Base-by-base conservation (phyloP, 129 eudicot genomes). In the Silybum marianum region DNA sequence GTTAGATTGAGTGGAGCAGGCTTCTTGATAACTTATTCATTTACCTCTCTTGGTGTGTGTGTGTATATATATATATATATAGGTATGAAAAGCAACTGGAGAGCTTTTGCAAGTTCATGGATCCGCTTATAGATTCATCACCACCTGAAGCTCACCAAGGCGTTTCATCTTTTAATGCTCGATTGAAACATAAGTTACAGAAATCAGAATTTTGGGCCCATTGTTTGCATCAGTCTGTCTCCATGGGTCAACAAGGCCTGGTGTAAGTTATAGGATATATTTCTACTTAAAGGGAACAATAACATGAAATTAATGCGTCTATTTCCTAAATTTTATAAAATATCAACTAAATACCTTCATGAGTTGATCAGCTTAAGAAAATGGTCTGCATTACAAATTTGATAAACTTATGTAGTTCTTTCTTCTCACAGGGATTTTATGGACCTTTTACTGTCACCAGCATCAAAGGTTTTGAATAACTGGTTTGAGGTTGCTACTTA, bases 61-160 rank as follows among this genome's bases (percentile, higher is more conserved):
- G 54, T 74, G 34, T 73, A 2, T 32, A 21, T 76, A 75, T 75
- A 30, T 30, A 30, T 30, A 21, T 76, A 74, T 75, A 6, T 74
- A 91, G 98, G 87, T 96, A 96, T 69, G 98, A 88, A 88, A 77
- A 73, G 63, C 97, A 91, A 82, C 85, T 96, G 28, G 99, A 96
- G 93, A 90, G 81, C 36, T 96, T 96, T 86, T 96, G 99, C 82
- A 88, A 88, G 88, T 93, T 96, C 83, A 89, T 96, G 92, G 99
- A 93, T 84, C 97, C 92, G 14, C 87, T 96, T 48, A 44, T 96
- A 68, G 99, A 96, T 87, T 88, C 96, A 44, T 88, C 92, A 71
- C 84, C 98, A 21, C 99, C 99, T 67, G 99, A 96, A 87, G 87
- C 81, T 77, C 78, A 91, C 84, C 91, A 81, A 75, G 92, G 92